These are phyloP conservation scores for Trypanosoma lewisi DNA, from an alignment of 208 protist species.

Conservation along the genomic window DNA sequence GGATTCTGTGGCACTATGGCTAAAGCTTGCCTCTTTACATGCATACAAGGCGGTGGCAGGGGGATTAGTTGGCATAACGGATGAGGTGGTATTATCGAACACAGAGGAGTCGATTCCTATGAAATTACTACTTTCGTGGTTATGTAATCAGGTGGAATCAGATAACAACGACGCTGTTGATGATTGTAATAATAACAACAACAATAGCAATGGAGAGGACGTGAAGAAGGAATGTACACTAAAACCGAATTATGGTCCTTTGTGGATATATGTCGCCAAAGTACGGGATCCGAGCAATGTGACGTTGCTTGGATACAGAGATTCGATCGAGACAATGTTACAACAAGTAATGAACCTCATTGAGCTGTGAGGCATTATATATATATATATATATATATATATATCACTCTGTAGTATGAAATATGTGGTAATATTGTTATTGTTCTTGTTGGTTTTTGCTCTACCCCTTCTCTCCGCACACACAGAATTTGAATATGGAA, in stretches of 20 bases:
- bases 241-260: conserved; percentile 45
- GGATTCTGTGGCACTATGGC: conserved; percentile 70
- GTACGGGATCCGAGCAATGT: conserved; percentile 57
- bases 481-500: too few species aligned
- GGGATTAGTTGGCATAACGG: conserved; percentile 12
- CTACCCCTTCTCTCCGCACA: too few species aligned
- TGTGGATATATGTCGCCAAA: conserved; percentile 65
- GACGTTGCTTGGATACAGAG: conserved; percentile 65
- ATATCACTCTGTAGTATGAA: background rate
- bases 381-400: conserved; percentile 13
- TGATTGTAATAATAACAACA: background rate
- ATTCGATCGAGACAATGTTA: conserved; percentile 56
- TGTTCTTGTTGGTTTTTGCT: background rate
- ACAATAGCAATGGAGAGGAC: too few species aligned
- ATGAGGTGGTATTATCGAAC: conserved; percentile 15
- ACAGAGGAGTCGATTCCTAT: conserved; percentile 4
- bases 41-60: conserved; percentile 26
- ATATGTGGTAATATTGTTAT: background rate
- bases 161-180: background rate
- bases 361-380: conserved; percentile 19
- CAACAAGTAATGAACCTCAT: conserved; percentile 47
- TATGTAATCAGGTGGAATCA: conserved; percentile 23
- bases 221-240: conserved; percentile 2
- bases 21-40: conserved; percentile 41
- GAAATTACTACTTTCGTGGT: conserved; percentile 10